Base-by-base conservation (phyloP, 1,139 yeast genomes). In the Yamadazyma diddensiae region DNA sequence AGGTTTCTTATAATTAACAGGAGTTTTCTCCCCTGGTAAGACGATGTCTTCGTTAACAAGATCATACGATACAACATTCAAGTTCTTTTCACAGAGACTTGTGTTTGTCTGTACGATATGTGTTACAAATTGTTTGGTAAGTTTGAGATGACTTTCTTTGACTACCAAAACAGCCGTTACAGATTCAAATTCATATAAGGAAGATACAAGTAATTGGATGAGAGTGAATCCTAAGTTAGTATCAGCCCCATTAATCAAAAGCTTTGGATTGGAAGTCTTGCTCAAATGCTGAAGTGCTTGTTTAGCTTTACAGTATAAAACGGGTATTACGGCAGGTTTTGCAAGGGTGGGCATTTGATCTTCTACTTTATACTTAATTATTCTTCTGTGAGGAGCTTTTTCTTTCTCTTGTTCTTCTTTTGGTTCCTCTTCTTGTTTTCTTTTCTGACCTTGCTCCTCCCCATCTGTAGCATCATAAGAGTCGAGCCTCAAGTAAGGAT, bases 201-300 rank as follows among this genome's bases (percentile, higher is more conserved):
- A 41, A 10, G 65, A 53, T 30, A 49, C 45, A 29, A 63, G 39
- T 3, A 60, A 24, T 39, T 69, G 74, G 4, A 64, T 39, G 6
- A 69, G 34, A 1, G 71, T 66, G 30, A 49, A 46, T 0, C 71
- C 73, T 21, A 67, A 44, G 31, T 55, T 52, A 6, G 74, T 65
- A 39, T 69, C 73, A 4, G 64, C 75, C 9, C 75, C 75, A 44
- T 69, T 67, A 33, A 69, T 63, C 28, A 69, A 49, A 7, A 69
- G 46, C 29, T 55, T 62, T 9, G 58, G 55, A n/a, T 12, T n/a
- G 16, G 47, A 34, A 1, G 33, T 22, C 17, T 52, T 42, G 3
- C 31, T 25, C 27, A 59, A 48, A 37, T 61, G 56, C 16, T 52
- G 43, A 23, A 67, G 55, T 3, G 62, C 59, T 38, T 65, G 70